Base-by-base conservation (phyloP, 2,329 filamentous ascomycete species). In the Malbranchea zuffiana region DNA sequence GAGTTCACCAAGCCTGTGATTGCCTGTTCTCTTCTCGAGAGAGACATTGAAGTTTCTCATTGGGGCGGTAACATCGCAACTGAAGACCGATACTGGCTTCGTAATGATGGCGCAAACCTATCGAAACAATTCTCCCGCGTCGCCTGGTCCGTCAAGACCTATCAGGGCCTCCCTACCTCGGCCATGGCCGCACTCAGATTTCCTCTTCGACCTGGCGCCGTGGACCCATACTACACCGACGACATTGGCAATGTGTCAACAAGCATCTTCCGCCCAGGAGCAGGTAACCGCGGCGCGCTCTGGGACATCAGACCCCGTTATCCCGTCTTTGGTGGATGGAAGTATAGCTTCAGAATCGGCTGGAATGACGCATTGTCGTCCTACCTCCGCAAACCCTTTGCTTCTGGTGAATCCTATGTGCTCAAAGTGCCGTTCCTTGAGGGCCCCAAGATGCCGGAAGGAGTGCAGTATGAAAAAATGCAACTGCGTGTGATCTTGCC, bases 171-270 rank as follows among this genome's bases (percentile, higher is more conserved):
- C n/a, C 68, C 75, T 8, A 80, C 75, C 5, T 76, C 75, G 19
- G 87, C 90, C 1, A 70, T 96, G 45, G 87, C 81, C 59, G 81
- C 86, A 55, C 64, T 98, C 43, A 78, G 74, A 47, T 78, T 94
- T 51, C 82, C 85, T 10, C 74, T 98, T 35, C 75, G 74, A 35
- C 71, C 79, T 11, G 86, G 88, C 46, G 86, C 82, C 44, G 72
- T 77, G 37, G 84, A 95, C 53, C 75, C 88, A 4, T 98, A 98
- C 70, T 98, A 90, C 62, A 87, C 80, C 34, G 90, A 98, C 57
- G 82, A 85, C 50, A 93, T 98, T 53, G 90, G 90, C 48, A 98
- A 98, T 55, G 86, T 98, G 19, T 93, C 87, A 18, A 98, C 90
- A 1, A 94, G 86, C 39, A 75, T 74, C 44, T 98, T 93, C 72